Conservation (phyloP, 2,329 filamentous ascomycete species). For the Cytospora schulzeri region DNA sequence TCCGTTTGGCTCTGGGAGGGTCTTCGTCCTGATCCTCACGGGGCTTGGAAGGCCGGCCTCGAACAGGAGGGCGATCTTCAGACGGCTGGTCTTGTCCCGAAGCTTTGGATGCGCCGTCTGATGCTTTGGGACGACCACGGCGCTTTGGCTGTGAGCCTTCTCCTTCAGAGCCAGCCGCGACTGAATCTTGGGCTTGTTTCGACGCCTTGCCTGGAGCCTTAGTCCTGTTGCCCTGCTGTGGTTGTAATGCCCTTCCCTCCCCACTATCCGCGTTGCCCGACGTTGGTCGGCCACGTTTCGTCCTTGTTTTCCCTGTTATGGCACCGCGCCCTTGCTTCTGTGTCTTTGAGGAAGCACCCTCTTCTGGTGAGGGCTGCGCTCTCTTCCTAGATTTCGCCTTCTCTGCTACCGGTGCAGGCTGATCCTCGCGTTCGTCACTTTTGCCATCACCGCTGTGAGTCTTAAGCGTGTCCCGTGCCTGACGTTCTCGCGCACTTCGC, state of each 20-base stretch:
- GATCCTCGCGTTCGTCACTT: background rate
- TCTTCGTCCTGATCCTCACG: constrained; percentile 15
- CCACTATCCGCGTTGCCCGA: constrained; percentile 3
- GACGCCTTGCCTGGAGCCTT: constrained; percentile 2
- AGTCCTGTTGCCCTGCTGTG: constrained; percentile 10
- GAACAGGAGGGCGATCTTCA: background rate
- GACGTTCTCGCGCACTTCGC: constrained; percentile 16
- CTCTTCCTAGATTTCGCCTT: background rate
- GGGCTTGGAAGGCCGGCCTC: constrained; percentile 8
- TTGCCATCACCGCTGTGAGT: background rate
- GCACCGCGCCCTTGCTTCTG: background rate
- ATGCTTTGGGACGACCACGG: constrained; percentile 27
- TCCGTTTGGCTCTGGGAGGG: background rate
- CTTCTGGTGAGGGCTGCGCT: background rate
- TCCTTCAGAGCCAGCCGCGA: constrained; percentile 20
- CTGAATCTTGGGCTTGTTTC: background rate
- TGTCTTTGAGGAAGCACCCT: background rate
- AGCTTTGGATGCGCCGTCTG: constrained; percentile 9
- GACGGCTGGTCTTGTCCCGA: constrained; percentile 5
- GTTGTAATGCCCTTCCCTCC: background rate
- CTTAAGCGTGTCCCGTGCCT: background rate
- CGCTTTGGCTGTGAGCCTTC: constrained; percentile 25
- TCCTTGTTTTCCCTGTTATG: background rate
- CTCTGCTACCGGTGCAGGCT: background rate
- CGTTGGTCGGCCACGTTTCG: constrained; percentile 4